Evolutionary conservation across 2,329 filamentous ascomycete species (phyloP), one percentile per base, ranked within the genome.

Genomic region (Aureobasidium musti): DNA sequence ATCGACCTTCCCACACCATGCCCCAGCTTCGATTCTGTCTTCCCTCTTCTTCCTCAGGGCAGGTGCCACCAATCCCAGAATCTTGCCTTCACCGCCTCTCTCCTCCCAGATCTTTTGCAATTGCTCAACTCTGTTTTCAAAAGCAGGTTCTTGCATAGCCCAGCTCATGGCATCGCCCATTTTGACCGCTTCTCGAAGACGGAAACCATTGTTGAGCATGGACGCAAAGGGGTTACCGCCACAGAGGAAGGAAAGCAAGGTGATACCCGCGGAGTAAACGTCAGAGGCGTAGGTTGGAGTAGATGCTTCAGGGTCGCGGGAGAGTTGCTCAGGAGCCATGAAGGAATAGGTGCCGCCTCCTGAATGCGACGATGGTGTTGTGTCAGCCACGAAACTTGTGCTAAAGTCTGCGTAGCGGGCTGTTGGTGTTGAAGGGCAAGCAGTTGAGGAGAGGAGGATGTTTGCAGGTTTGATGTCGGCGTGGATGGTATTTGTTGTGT

Each of bases 401-500:
- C 79, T 81, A 71, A 82, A 82, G 71, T 82, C 80, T 19, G 80
- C 77, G 69, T 75, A 81, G 35, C 75, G 66, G 13, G 76, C 73
- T 41, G 70, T 67, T 4, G 72, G 68, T 17, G 68, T 68, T 37
- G 71, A 39, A 5, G 35, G 35, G 14, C 35, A 21, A 68, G 45
- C 70, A 67, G 17, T 72, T 70, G 73, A 68, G 64, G 68, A 71
- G 60, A 80, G 71, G 41, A 83, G 75, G 52, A 83, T 76, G 71
- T 83, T 83, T 1, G 75, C 76, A 1, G 81, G 80, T 71, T 83
- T 83, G 72, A 82, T 78, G 67, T 83, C 81, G 5, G 78, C 80
- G 66, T 80, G 78, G 1, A 80, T 74, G 57, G 80, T 76, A 26
- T 73, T 74, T 23, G 41, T 37, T 30, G 76, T 74, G 8, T 71